Evolutionary conservation across 169 alveolate genomes (phyloP), one percentile per base, ranked within the genome.

Genomic region (Gregarina niphandrodes): DNA sequence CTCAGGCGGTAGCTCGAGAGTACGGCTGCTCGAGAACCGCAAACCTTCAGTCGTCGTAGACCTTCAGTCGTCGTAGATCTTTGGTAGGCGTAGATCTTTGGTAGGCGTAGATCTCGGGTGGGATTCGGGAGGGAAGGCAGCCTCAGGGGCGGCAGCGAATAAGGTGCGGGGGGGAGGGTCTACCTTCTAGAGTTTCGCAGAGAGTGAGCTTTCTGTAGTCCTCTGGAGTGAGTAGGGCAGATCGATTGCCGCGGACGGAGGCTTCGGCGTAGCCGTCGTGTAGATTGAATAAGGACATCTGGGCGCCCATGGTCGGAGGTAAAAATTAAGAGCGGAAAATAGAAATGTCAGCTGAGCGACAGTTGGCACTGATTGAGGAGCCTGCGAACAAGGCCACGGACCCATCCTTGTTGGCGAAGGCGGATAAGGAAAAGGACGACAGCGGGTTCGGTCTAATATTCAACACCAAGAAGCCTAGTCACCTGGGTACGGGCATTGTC

Each of bases 241-340:
- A 73, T 45, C 97, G 74, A 41, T 78, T 73, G 18, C 96, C 96
- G 37, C 98, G 57, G 22, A 80, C 69, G 46, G 87, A 57, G 41
- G 95, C 97, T 70, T 87, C 98, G 13, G 84, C 68, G 71, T 82
- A 85, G 34, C 97, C 98, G 64, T 82, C 92, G 41, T 82, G 77
- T 17, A 78, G 65, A 58, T 86, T 88, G 68, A 87, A 91, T 35
- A 75, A 61, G 35, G 83, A 65, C 37, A 84, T 64, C 59, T 88
- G n/a, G n/a, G n/a, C n/a, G n/a, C n/a, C n/a, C n/a, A n/a, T n/a
- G n/a, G n/a, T n/a, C n/a, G n/a, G n/a, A n/a, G n/a, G n/a, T n/a
- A n/a, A n/a, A n/a, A n/a, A n/a, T n/a, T n/a, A n/a, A n/a, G n/a
- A n/a, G n/a, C n/a, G n/a, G n/a, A n/a, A n/a, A n/a, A n/a, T n/a